Percentiles rank a stretch among this genome's conserved stretches.
Conservation (phyloP, 495 filamentous ascomycete species). For the Tuber microsphaerosporum region DNA sequence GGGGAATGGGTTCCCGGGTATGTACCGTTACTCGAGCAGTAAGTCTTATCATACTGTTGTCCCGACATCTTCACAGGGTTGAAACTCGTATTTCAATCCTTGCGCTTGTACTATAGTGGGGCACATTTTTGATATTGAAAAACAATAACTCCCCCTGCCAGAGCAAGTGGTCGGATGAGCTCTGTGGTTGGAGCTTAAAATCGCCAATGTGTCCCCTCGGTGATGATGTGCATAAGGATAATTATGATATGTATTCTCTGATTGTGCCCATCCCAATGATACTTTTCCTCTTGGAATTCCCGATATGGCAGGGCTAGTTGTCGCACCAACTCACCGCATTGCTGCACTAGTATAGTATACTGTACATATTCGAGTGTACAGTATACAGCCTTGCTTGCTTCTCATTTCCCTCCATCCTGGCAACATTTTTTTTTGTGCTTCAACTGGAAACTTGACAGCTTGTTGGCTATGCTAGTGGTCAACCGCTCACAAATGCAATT, state of each 20-base stretch:
- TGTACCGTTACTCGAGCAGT: background rate
- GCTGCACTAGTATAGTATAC: background rate
- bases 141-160: background rate
- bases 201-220: background rate
- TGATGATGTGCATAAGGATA: background rate
- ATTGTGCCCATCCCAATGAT: background rate
- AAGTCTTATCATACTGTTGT: too few relatives aligned
- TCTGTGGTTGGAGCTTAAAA: background rate
- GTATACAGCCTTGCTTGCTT: background rate
- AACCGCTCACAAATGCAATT: background rate
- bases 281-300: background rate
- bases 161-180: background rate
- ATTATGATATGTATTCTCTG: background rate
- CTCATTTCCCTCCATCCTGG: conserved; percentile 1
- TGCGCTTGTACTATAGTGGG: too few relatives aligned
- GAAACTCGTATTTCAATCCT: background rate
- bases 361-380: too few relatives aligned
- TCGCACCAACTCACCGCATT: background rate
- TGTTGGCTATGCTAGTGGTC: background rate
- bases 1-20: background rate
- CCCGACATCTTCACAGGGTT: background rate
- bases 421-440: background rate
- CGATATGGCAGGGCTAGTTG: background rate
- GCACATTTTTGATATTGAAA: background rate
- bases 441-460: background rate